These are phyloP conservation scores for Dillenia turbinata DNA, from an alignment of 164 flowering plant genomes.

Conservation along the genomic window DNA sequence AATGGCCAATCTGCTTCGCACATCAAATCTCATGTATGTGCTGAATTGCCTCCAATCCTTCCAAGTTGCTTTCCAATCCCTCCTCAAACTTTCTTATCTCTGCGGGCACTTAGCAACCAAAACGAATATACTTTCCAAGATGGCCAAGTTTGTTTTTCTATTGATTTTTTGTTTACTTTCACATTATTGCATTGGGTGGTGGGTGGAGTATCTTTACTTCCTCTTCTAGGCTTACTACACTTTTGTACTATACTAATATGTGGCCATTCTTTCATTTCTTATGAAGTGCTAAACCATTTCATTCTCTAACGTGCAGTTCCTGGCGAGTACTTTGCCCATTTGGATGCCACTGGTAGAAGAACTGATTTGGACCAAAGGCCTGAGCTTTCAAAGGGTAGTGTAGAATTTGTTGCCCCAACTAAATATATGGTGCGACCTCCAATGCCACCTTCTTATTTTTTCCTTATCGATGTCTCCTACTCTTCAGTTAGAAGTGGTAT, in stretches of 20 bases:
- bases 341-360: constrained; percentile 88
- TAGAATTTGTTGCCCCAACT: constrained; percentile 96
- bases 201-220: no score
- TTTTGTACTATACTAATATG: not conserved
- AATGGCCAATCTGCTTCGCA: no score
- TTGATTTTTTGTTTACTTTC: no score
- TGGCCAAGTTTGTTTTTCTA: no score
- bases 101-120: no score
- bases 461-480: constrained; percentile 90
- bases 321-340: constrained; percentile 74
- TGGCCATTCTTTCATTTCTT: not conserved
- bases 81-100: no score
- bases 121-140: no score
- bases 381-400: constrained; percentile 91
- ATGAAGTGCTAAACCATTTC: constrained; percentile 11
- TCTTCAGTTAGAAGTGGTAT: constrained; percentile 93
- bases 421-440: constrained; percentile 99
- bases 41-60: no score
- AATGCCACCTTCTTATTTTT: constrained; percentile 96
- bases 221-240: no score
- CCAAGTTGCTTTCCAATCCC: no score
- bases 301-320: constrained; percentile 53
- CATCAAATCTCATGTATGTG: no score
- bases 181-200: no score
- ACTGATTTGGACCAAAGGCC: constrained; percentile 81